Conservation (phyloP, 2,329 filamentous ascomycete genomes). For the Pseudogymnoascus sp. region DNA sequence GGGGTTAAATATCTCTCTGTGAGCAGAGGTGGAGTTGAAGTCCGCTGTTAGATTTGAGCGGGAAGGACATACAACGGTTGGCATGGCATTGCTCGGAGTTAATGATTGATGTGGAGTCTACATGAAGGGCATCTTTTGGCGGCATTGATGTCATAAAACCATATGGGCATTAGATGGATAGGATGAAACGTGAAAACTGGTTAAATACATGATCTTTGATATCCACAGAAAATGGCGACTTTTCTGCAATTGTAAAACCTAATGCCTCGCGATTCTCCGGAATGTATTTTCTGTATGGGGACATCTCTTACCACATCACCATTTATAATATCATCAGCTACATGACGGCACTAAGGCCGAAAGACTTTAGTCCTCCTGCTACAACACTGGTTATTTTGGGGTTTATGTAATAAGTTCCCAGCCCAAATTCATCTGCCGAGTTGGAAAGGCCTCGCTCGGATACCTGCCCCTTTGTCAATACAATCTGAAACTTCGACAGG, state of each 20-base stretch:
- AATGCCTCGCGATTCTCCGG: neutral
- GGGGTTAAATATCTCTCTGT: slow-evolving; percentile 94
- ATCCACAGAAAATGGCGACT: neutral
- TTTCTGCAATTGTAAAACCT: neutral
- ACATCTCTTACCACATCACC: neutral
- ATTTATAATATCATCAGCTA: neutral
- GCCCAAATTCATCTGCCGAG: neutral
- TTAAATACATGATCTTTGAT: neutral
- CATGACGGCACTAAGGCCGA: neutral
- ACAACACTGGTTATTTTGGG: neutral
- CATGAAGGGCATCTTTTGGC: neutral
- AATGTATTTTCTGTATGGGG: neutral
- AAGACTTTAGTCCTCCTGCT: neutral
- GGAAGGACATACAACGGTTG: neutral
- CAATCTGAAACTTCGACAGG: neutral
- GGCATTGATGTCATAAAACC: neutral
- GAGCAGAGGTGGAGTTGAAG: slow-evolving; percentile 58
- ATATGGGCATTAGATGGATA: neutral
- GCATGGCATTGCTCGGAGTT: slow-evolving; percentile 7
- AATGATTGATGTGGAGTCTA: slow-evolving; percentile 7
- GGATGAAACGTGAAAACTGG: neutral
- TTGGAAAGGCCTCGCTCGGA: neutral
- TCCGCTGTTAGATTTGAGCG: slow-evolving; percentile 42
- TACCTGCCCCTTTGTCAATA: neutral
- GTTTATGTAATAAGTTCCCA: neutral